Evolutionary conservation across 768 basidiomycete species (phyloP), one percentile per base, ranked within the genome.

Genomic region (Coprinellus micaceus): DNA sequence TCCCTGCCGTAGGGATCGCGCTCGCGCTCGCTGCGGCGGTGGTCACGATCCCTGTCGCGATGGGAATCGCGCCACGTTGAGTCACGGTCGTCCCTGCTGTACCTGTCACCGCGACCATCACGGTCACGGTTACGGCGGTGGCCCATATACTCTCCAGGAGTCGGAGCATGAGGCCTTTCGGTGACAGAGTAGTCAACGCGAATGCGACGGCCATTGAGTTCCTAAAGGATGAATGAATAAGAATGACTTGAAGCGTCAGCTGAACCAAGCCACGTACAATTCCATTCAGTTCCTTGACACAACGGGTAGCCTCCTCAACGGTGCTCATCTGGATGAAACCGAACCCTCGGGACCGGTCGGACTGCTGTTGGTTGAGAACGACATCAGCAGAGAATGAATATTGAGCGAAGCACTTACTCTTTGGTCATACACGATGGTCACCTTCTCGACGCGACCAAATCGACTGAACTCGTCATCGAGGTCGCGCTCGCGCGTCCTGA

Each of bases 121-220:
- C n/a, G n/a, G 47, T 73, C 70, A 39, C 68, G 63, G 55, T 74
- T 68, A 53, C 89, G 88, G 48, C 90, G 84, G 62, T 91, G 89
- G 12, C 96, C 94, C 91, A 96, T 96, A 71, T 98, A 99, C 74
- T 97, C 92, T 58, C 96, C 96, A 3, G 96, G 96, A 10, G 96
- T 99, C 9, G 97, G 93, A 13, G 90, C 87, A 72, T 99, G 96
- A 24, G 96, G 92, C 45, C 91, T 84, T 59, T 89, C 86, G 10
- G 96, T 99, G 48, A 96, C 90, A 0, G 94, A 97, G 68, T 90
- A 99, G 68, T 98, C 96, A 33, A 99, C 97, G 55, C 96, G 91
- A 63, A 99, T 95, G 53, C 90, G 85, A 58, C 96, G 91, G 24
- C 94, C 96, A 64, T 98, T 96, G 53, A 99, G 78, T 63, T 94